Base-by-base conservation (phyloP, 2,329 filamentous ascomycete species). In the Colletotrichum salicis region DNA sequence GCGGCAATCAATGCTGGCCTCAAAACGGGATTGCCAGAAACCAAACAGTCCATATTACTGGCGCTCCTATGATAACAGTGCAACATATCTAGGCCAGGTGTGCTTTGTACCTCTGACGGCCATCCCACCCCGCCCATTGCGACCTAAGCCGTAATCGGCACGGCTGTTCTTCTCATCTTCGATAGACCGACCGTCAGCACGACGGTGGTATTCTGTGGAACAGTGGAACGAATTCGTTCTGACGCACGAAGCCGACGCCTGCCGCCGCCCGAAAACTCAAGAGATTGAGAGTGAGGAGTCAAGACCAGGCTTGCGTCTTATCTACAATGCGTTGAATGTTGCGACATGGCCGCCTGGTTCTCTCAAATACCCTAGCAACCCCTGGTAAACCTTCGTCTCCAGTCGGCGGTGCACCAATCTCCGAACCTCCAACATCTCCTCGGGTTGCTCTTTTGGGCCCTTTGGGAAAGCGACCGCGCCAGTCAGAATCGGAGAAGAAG, bases 351-450 rank as follows among this genome's bases (percentile, higher is more conserved):
- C 52, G 52, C 52, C 51, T 41, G 41, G 35, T 52, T 29, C 41
- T 52, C 57, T 22, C n/a, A 33, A 35, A 71, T 48, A 48, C 41
- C 62, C 67, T 22, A 31, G 48, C 55, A 37, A 24, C 56, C 59
- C 59, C 65, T 64, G 45, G 70, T 58, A 71, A 71, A 71, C 65
- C 70, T 71, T 71, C 65, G 65, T 69, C 54, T 31, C 59, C 59
- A 60, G 65, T 59, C 35, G 33, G 54, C 24, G 48, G 58, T 35
- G 59, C 29, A 45, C 70, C 66, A 71, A 69, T 71, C 55, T 70
- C 70, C 70, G 65, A 31, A 70, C 37, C 45, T 56, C 48, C 54
- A 64, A 64, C 51, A 29, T 48, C 22, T 64, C 65, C 58, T 58
- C 33, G 65, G 54, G n/a, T 58, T 66, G 41, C 67, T 60, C 19